Base-by-base conservation (phyloP, 352 stramenopile species). In the Thraustochytrium striatum region DNA sequence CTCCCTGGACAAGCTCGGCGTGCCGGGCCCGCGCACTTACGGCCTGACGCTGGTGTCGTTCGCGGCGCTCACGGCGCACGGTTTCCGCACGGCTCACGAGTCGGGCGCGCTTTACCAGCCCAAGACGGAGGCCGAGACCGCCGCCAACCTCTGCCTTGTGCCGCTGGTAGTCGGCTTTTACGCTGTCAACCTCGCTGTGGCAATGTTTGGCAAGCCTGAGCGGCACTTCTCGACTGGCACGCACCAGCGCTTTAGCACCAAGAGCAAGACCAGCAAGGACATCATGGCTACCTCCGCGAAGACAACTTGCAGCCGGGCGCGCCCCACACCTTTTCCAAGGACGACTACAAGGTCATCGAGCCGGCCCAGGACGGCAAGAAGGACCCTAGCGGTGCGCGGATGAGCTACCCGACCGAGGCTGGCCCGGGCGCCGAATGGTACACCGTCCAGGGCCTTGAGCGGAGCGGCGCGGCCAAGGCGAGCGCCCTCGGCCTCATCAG, bases 1-100 rank as follows among this genome's bases (percentile, higher is more conserved):
- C 28, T 79, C 69, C 11, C 52, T 79, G 11, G 69, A 79, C 58
- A 79, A 79, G 32, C 9, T 79, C 61, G 69, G 69, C 21, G 33
- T 79, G 19, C 69, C 69, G 52, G 69, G 69, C 25, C 9, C 19
- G 8, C 52, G 69, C 35, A 79, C 53, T 13, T 79, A 79, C 61
- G 25, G 61, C 69, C n/a, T 81, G 13, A 79, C 55, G 8, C 9
- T 79, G 0, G 1, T 57, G n/a, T n/a, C n/a, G n/a, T n/a, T n/a
- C n/a, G n/a, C n/a, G n/a, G n/a, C n/a, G n/a, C n/a, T 55, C 16
- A 55, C 47, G 16, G 47, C 47, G 47, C 16, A 55, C 47, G 47
- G 47, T 16, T 55, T 55, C 25, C 25, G 16, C 16, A 55, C 16
- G 25, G 47, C 47, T 25, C 47, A 55, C 25, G 16, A 25, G 16